Evolutionary conservation across 306 rosid genomes (phyloP).

Genomic region (Comarum palustre): DNA sequence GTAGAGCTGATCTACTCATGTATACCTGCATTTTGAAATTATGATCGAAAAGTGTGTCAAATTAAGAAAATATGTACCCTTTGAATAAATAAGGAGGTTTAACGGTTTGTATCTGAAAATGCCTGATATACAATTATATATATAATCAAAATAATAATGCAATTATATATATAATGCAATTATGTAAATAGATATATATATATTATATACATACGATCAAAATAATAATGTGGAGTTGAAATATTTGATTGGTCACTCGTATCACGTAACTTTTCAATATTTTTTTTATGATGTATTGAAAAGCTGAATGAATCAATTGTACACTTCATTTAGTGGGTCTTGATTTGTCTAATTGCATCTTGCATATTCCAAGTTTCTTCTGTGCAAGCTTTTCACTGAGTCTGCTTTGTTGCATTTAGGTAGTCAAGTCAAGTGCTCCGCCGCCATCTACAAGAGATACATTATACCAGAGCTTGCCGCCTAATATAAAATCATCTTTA

Average conservation of each 20-base stretch:
- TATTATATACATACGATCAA: background rate
- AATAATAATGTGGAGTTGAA: background rate
- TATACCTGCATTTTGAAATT: too few species aligned
- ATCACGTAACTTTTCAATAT: background rate
- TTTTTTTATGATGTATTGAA: background rate
- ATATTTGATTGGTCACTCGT: background rate
- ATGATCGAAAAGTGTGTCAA: too few species aligned
- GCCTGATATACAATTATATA: too few species aligned
- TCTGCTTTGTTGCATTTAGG: constrained; percentile 44
- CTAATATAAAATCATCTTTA: constrained; percentile 58
- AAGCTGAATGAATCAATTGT: background rate
- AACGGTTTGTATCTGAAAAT: too few species aligned
- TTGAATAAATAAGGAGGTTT: too few species aligned
- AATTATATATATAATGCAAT: too few species aligned
- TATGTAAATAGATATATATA: too few species aligned
- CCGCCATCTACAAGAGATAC: constrained; percentile 74
- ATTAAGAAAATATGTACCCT: too few species aligned
- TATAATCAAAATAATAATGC: too few species aligned
- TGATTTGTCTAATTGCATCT: background rate
- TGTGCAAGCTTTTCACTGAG: constrained; percentile 25
- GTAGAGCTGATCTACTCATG: too few species aligned
- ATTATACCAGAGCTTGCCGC: constrained; percentile 80
- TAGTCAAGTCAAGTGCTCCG: constrained; percentile 67
- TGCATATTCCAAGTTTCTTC: too few species aligned
- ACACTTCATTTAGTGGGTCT: background rate